Percentiles rank a stretch among this genome's conserved stretches.
Conservation (phyloP, 2,329 filamentous ascomycete species). For the Diaporthe amygdali region DNA sequence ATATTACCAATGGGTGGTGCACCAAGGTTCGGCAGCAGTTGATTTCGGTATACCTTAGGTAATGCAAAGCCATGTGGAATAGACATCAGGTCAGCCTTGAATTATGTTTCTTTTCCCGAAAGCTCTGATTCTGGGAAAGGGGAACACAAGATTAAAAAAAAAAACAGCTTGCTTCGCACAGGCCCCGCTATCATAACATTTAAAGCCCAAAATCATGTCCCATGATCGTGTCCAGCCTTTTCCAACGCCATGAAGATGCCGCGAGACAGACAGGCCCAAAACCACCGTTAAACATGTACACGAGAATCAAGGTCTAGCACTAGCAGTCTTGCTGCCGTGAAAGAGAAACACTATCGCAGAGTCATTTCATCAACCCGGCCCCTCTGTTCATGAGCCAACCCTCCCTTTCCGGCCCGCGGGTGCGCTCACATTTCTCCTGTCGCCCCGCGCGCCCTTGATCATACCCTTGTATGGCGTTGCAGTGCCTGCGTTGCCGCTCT, state of each 20-base stretch:
- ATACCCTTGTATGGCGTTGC: slow-evolving; percentile 66
- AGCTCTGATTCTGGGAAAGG: neutral
- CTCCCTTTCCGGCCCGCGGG: slow-evolving; percentile 34
- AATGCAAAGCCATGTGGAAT: neutral
- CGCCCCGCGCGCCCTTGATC: slow-evolving; percentile 48
- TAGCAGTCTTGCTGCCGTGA: neutral
- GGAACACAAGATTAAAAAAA: neutral
- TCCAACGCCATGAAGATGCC: slow-evolving; percentile 24
- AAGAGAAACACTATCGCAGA: neutral
- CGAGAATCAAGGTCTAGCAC: neutral
- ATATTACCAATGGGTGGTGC: neutral
- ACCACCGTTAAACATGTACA: neutral
- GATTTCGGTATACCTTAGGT: neutral
- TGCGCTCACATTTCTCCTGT: slow-evolving; percentile 55
- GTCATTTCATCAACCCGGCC: neutral
- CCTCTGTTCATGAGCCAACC: slow-evolving; percentile 11
- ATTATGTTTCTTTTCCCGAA: neutral
- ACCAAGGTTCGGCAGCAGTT: neutral
- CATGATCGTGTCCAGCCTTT: neutral
- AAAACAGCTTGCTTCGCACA: neutral
- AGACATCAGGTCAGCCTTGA: neutral
- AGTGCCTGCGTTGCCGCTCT: slow-evolving; percentile 69
- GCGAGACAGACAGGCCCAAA: neutral
- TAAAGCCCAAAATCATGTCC: slow-evolving; percentile 2
- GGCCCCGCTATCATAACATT: neutral